phyloP scores from a whole-genome alignment of 257 asterid genomes.

The Solanum microdontum region DNA sequence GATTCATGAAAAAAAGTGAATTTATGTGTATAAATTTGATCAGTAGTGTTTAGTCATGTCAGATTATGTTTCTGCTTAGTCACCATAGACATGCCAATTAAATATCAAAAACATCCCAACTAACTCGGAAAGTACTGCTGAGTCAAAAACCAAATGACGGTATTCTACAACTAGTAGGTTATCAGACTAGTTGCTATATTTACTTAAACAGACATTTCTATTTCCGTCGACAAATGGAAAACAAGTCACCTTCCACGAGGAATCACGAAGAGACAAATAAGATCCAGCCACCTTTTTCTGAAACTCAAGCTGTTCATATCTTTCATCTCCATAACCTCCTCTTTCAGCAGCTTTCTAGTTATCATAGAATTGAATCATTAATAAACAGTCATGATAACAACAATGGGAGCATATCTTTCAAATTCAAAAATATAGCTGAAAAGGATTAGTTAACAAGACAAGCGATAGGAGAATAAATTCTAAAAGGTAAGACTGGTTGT shows the following conservation, averaged over 20 bases:
- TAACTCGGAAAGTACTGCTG: background rate
- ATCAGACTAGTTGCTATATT: background rate
- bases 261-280: constrained; percentile 43
- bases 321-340: constrained; percentile 93
- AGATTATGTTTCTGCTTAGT: background rate
- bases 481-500: background rate
- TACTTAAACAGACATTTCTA: background rate
- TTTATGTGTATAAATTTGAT: background rate
- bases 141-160: background rate
- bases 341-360: constrained; percentile 83
- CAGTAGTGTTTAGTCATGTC: background rate
- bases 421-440: background rate
- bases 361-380: background rate
- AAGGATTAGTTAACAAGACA: background rate
- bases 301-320: constrained; percentile 94
- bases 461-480: background rate
- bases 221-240: background rate
- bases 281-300: constrained; percentile 62
- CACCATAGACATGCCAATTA: background rate
- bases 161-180: background rate
- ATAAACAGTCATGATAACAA: background rate
- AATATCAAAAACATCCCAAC: background rate
- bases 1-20: background rate
- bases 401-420: background rate
- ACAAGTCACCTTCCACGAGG: constrained; percentile 74